Evolutionary conservation across 1,284 basidiomycete genomes (phyloP).

Genomic region (Moesziomyces globuligerus): DNA sequence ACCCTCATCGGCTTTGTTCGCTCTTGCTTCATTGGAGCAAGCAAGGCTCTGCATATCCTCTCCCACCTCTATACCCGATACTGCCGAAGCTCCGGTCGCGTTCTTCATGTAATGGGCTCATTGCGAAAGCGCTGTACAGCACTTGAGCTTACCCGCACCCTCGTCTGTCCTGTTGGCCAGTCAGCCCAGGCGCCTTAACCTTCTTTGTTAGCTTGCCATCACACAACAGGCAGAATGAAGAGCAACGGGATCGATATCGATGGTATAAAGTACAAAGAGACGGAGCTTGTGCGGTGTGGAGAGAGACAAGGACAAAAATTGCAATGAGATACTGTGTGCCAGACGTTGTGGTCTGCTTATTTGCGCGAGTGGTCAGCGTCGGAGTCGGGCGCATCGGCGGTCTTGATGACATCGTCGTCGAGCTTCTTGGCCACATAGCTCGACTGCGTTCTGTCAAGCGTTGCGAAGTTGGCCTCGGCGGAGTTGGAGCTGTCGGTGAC

Average conservation of each 20-base stretch:
- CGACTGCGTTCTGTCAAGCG: constrained; percentile 17
- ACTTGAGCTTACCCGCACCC: too few relatives aligned
- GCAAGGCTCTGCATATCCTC: too few relatives aligned
- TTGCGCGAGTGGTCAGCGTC: constrained; percentile 14
- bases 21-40: too few relatives aligned
- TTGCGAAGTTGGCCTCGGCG: constrained; percentile 8
- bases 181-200: too few relatives aligned
- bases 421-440: constrained; percentile 14
- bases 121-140: too few relatives aligned
- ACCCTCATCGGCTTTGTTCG: too few relatives aligned
- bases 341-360: constrained; percentile 1
- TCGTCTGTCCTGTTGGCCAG: too few relatives aligned
- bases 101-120: too few relatives aligned
- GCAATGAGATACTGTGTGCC: too few relatives aligned
- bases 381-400: constrained; percentile 17
- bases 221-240: background rate
- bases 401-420: constrained; percentile 20
- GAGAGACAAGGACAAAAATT: background rate
- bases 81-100: too few relatives aligned
- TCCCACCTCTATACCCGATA: too few relatives aligned
- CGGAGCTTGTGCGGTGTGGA: background rate
- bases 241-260: constrained; percentile 1
- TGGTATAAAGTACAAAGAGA: constrained; percentile 10
- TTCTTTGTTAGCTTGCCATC: too few relatives aligned
- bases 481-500: background rate